Evolutionary conservation across 768 basidiomycete species (phyloP), one percentile per base, ranked within the genome.

Genomic region (Kwoniella sp.): DNA sequence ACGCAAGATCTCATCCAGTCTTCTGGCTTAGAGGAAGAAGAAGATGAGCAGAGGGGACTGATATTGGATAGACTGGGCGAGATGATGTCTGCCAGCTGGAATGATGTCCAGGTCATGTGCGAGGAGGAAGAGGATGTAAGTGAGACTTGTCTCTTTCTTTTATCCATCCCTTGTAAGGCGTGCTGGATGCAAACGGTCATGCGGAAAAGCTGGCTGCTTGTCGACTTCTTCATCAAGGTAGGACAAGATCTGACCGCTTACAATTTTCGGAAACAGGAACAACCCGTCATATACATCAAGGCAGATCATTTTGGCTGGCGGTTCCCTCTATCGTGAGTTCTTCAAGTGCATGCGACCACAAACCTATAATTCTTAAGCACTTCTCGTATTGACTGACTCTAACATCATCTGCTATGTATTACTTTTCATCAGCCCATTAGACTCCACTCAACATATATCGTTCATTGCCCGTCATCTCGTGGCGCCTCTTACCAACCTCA

Each of bases 71-170:
- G 31, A 17, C 47, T 76, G 15, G 61, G 56, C 15, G 38, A 28
- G 45, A 41, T 74, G 50, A 65, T 70, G 67, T 63, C 41, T 11
- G 53, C 55, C 2, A 56, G 38, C 13, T 57, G 67, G 68, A 67
- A 67, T 25, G 69, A 71, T 41, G 63, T 66, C n/a, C 48, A 66
- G 30, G 23, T 76, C 20, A 34, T 66, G 28, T 50, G 70, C 20
- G 60, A 63, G 58, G 22, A 41, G n/a, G 64, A 72, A 61, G 63
- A 68, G 26, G 66, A 63, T 55, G 74, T 75, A 58, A 65, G 73
- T 55, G 4, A 37, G 34, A 13, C 34, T 37, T 37, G 13, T 37
- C 34, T 37, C 34, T 37, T 37, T 5, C 34, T 5, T 7, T 37
- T n/a, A n/a, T n/a, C n/a, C n/a, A n/a, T n/a, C n/a, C n/a, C n/a